Evolutionary conservation across 768 basidiomycete genomes (phyloP).

Genomic region (Boletus pseudopeckii): DNA sequence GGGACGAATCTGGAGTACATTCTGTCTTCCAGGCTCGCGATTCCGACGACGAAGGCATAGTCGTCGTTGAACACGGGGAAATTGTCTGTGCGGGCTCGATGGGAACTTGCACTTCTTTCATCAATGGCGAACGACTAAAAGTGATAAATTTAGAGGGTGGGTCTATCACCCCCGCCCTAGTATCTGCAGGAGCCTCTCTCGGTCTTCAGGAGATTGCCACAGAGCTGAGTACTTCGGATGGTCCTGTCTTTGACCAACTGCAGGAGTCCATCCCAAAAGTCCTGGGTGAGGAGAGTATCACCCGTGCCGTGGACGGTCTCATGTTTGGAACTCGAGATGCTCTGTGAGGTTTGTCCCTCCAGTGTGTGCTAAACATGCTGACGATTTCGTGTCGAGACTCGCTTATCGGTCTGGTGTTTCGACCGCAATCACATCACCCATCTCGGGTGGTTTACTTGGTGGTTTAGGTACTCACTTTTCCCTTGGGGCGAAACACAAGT

Average conservation of each 20-base stretch:
- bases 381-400: constrained; percentile 39
- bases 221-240: constrained; percentile 69
- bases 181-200: constrained; percentile 58
- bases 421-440: constrained; percentile 59
- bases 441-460: constrained; percentile 49
- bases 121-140: constrained; percentile 6
- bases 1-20: constrained; percentile 22
- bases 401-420: constrained; percentile 78
- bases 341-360: constrained; percentile 34
- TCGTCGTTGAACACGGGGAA: constrained; percentile 52
- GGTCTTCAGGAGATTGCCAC: constrained; percentile 66
- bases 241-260: constrained; percentile 50
- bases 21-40: constrained; percentile 11
- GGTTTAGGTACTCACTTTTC: constrained; percentile 66
- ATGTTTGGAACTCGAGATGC: constrained; percentile 51
- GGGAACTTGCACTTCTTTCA: constrained; percentile 10
- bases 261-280: constrained; percentile 30
- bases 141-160: constrained; percentile 60
- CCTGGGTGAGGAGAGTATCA: constrained; percentile 39
- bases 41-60: constrained; percentile 25
- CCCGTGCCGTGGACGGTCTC: constrained; percentile 63
- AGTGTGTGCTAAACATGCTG: background rate
- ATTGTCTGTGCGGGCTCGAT: constrained; percentile 44
- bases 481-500: constrained; percentile 52
- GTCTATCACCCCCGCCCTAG: constrained; percentile 55